These are phyloP conservation scores for Vitis hybrid DNA, from an alignment of 177 flowering plant species.

Conservation along the genomic window DNA sequence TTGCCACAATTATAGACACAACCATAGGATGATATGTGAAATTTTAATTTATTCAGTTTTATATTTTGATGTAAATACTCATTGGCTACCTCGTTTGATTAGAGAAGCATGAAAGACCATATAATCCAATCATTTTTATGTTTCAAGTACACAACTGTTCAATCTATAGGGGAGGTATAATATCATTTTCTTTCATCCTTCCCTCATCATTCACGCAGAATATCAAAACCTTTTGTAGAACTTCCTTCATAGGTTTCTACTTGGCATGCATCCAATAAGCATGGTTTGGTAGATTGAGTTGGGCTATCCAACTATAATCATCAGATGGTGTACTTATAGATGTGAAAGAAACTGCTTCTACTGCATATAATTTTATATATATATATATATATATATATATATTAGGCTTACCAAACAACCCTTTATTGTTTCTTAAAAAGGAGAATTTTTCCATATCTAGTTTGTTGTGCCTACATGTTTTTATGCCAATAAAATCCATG, in stretches of 20 bases:
- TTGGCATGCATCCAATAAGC: not conserved
- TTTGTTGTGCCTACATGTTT: rapidly evolving
- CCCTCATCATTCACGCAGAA: not conserved
- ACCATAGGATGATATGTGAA: conserved; percentile 9
- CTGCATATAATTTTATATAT: no score
- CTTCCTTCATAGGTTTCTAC: not conserved
- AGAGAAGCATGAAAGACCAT: conserved; percentile 19
- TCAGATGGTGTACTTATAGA: not conserved
- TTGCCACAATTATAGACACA: not conserved
- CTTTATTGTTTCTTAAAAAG: no score
- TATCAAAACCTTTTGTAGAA: not conserved
- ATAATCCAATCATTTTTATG: not conserved
- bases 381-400: no score
- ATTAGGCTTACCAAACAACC: no score
- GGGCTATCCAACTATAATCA: not conserved
- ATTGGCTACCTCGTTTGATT: conserved; percentile 21
- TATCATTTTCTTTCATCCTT: not conserved
- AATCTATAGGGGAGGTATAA: conserved; percentile 94
- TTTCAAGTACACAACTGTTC: conserved; percentile 83
- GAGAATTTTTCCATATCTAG: no score
- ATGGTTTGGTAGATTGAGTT: not conserved
- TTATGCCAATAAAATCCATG: no score
- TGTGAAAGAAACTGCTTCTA: no score
- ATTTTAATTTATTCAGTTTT: not conserved
- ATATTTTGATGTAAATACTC: conserved; percentile 27